Base-by-base conservation (phyloP, 441 rosid genomes). In the Pelargonium exstipulatum region DNA sequence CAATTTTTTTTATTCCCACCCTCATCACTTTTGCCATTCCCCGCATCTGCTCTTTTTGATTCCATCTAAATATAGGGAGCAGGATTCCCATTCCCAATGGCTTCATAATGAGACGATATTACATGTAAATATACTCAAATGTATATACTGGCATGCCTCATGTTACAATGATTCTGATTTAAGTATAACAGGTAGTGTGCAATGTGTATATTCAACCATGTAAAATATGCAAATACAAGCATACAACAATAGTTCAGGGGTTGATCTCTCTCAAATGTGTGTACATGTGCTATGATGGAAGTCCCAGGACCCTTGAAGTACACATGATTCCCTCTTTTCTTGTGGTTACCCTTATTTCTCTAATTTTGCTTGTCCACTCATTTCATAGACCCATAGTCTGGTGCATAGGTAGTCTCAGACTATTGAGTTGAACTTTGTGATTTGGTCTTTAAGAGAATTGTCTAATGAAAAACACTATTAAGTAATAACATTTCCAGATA, bases 81-180 rank as follows among this genome's bases (percentile, higher is more conserved):
- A 29, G 5, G 35, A 29, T 29, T 29, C 35, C 35, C 35, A 29
- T 29, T 29, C 35, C 35, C 35, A 29, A 29, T 29, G 35, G 35
- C 35, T 29, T 2, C 4, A 29, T 29, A 4, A 4, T 0, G 4
- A 29, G 4, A 29, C 4, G 4, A 4, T 29, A 29, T 29, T 29
- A 29, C 35, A 29, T 29, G 35, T 29, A 29, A 29, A 29, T 29
- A 29, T 3, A 29, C 35, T 29, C 8, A 60, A 22, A 60, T 45
- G 12, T 45, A 10, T 60, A 22, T n/a, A 22, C 9, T 60, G 64
- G 26, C 40, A 60, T 60, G 40, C 14, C 26, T 60, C 37, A 26
- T 60, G 64, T 10, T 60, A 60, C 64, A 10, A 14, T 60, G 64
- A 22, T 60, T 60, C 16, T 60, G 51, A 45, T 45, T 12, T 9